These are phyloP conservation scores for Trametes cinnabarina DNA, from an alignment of 768 basidiomycete species.

Conservation along the genomic window DNA sequence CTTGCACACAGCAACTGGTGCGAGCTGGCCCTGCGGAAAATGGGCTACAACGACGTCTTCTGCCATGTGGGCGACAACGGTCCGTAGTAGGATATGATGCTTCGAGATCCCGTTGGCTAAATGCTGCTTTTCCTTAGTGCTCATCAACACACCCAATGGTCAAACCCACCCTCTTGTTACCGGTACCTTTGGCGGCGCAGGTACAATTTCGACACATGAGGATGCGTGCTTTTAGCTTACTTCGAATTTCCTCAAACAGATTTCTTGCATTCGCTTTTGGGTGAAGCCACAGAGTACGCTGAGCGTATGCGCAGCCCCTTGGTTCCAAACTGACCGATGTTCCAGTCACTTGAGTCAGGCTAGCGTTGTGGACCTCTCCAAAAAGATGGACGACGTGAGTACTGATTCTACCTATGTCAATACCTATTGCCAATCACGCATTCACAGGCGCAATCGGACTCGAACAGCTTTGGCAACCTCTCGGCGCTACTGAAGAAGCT, in stretches of 20 bases:
- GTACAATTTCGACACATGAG: neutral
- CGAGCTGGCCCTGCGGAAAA: conserved; percentile 66
- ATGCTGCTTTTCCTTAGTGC: conserved; percentile 16
- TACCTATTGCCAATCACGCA: neutral
- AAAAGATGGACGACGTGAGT: conserved; percentile 45
- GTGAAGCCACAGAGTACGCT: conserved; percentile 61
- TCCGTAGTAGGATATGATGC: conserved; percentile 8
- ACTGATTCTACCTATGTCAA: neutral
- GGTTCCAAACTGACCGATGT: neutral
- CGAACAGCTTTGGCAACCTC: conserved; percentile 36
- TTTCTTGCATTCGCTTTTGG: conserved; percentile 63
- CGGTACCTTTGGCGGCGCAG: conserved; percentile 55
- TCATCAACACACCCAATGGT: conserved; percentile 53
- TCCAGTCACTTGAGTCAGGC: conserved; percentile 56
- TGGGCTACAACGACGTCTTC: conserved; percentile 72
- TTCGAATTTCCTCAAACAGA: conserved; percentile 36
- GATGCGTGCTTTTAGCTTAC: no score
- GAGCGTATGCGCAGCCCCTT: neutral
- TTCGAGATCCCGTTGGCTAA: neutral
- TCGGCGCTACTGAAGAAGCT: conserved; percentile 49
- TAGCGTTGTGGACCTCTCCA: conserved; percentile 55
- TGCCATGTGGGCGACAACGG: conserved; percentile 74
- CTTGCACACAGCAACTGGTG: conserved; percentile 80
- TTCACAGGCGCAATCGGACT: conserved; percentile 31
- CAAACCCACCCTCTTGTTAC: conserved; percentile 62